Base-by-base conservation (phyloP, 2,329 filamentous ascomycete species). In the Ophiostoma himal-ulmi region DNA sequence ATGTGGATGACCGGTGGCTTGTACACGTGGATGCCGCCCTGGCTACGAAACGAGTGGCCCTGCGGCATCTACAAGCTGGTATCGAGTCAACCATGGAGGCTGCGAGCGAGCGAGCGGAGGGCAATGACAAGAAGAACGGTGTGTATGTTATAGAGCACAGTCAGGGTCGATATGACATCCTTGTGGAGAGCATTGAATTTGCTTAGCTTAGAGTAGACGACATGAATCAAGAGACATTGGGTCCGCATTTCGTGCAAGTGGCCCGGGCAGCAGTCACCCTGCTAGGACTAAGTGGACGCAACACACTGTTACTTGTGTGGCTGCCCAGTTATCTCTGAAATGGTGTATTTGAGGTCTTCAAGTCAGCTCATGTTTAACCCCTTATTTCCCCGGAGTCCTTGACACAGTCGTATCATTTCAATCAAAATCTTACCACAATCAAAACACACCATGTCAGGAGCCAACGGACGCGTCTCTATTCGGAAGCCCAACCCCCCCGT, bases 81-180 rank as follows among this genome's bases (percentile, higher is more conserved):
- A 83, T 83, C 67, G 81, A 83, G 73, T 74, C 73, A 7, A 79
- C 75, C 0, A 69, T 79, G 64, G 79, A 79, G 20, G 75, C 77
- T 69, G 79, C 77, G 13, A 75, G 77, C 68, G 73, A 72, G n/a
- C 74, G 79, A 57, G 77, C 80, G n/a, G 78, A 81, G 65, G 74
- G 74, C 5, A 82, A 81, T 71, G 80, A 81, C 72, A 75, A 77
- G 36, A 70, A 77, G 41, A 81, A 82, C 74, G 80, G 48, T 20
- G 48, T n/a, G 17, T 54, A 54, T n/a, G 48, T 54, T 2, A 54
- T 54, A n/a, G 48, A n/a, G 20, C 48, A 54, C 6, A 54, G 48
- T 5, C 5, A 54, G n/a, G n/a, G n/a, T 22, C 20, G 48, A 54
- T 54, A 54, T 54, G 48, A 54, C n/a, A 6, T 54, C 8, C 10